Conservation (phyloP, 2,329 filamentous ascomycete species). For the Alternaria sp. region DNA sequence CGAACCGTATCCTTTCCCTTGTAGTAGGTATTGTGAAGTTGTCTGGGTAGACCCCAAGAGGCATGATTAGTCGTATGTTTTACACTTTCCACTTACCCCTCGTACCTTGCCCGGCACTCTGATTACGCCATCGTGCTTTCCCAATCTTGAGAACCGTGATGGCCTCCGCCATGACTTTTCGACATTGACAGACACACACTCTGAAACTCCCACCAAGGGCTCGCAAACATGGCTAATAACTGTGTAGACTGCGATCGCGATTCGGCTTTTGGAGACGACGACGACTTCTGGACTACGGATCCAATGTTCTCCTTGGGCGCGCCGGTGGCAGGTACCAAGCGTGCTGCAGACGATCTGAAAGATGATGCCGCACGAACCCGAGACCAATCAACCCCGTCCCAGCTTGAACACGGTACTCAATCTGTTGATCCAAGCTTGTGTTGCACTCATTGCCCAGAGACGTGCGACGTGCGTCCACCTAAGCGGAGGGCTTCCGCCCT, state of each 20-base stretch:
- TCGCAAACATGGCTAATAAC: constrained; percentile 37
- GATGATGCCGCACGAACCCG: constrained; percentile 17
- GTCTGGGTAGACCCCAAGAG: background rate
- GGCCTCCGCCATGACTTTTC: constrained; percentile 9
- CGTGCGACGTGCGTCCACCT: constrained; percentile 30
- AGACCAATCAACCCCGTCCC: background rate
- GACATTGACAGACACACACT: constrained; percentile 2
- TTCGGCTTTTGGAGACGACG: constrained; percentile 42
- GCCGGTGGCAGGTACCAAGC: constrained; percentile 43
- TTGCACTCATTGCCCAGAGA: constrained; percentile 32
- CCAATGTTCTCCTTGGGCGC: constrained; percentile 36
- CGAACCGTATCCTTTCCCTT: background rate
- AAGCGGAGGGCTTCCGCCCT: constrained; percentile 43
- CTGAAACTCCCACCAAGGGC: constrained; percentile 1
- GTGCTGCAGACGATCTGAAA: constrained; percentile 32
- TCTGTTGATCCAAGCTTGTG: constrained; percentile 26
- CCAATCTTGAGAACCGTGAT: constrained; percentile 11
- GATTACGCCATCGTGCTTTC: constrained; percentile 3
- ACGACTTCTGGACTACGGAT: constrained; percentile 28
- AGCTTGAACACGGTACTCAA: constrained; percentile 9
- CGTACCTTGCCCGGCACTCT: background rate
- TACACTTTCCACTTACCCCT: background rate
- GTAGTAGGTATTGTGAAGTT: background rate
- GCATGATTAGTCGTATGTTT: constrained; percentile 4
- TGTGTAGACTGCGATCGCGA: constrained; percentile 38